Conservation (phyloP, 805 yeast genomes). For the Teunomyces lycoperdinae region DNA sequence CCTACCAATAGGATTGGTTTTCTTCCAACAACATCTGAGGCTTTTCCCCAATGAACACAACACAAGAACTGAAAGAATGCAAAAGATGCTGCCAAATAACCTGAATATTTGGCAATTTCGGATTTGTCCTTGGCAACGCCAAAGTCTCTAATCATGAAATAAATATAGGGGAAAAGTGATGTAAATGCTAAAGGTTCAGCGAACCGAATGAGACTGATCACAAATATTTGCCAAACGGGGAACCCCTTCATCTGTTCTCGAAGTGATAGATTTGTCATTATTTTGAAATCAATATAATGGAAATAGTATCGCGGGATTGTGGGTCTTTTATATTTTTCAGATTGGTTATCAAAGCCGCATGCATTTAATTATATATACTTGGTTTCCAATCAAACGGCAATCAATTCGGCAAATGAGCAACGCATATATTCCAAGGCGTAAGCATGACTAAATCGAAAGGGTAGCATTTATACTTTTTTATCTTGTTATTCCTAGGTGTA, state of each 20-base stretch:
- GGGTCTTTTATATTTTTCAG: background rate
- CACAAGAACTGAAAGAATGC: slow-evolving; percentile 58
- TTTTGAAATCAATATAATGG: background rate
- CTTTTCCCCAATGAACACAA: slow-evolving; percentile 59
- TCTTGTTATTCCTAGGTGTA: no score
- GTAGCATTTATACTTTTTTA: no score
- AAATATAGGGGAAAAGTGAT: slow-evolving; percentile 61
- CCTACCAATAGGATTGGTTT: slow-evolving; percentile 54
- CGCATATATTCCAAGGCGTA: no score
- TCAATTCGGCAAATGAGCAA: no score
- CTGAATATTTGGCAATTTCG: slow-evolving; percentile 59
- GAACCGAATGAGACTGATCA: slow-evolving; percentile 45
- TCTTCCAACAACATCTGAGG: slow-evolving; percentile 55
- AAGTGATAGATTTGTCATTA: slow-evolving; percentile 14
- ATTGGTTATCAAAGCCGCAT: background rate
- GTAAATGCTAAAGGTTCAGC: slow-evolving; percentile 65
- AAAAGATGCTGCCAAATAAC: slow-evolving; percentile 58
- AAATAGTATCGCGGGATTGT: background rate
- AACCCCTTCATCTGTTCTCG: slow-evolving; percentile 54
- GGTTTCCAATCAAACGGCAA: no score
- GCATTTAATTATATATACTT: background rate
- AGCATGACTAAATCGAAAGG: no score
- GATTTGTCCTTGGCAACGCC: slow-evolving; percentile 45
- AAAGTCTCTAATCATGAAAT: slow-evolving; percentile 61
- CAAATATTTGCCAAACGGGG: slow-evolving; percentile 49